Evolutionary conservation across 108 stramenopile genomes (phyloP), one percentile per base, ranked within the genome.

Genomic region (Heterococcus sp.): DNA sequence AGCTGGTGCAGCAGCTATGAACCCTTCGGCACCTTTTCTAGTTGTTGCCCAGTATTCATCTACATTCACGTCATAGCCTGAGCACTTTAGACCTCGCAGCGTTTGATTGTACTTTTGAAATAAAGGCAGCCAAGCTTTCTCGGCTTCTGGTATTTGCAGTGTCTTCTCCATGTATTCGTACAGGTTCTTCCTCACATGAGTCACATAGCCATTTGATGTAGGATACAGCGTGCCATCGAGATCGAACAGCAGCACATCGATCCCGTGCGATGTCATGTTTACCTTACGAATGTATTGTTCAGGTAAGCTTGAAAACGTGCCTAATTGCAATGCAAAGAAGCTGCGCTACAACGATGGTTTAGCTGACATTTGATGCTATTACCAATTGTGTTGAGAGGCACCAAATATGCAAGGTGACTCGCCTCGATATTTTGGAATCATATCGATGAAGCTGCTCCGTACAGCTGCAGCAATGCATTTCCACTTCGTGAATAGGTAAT

Each of bases 181-280:
- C 69, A 81, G 26, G 36, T 81, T 81, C n/a, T 34, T 58, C 38
- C 79, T 71, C 69, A 76, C 65, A 28, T 84, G 75, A 14, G n/a
- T 32, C 3, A 35, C 39, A 66, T 84, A 84, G 1, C 83, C 83
- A 64, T 83, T 83, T 14, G 70, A 63, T 32, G 63, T 31, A 26
- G 83, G 70, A 63, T 84, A 84, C 31, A 84, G 75, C 29, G 83
- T 84, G 8, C 83, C 83, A 29, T 84, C 83, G 32, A 84, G 70
- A 28, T 84, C 83, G 68, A 84, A 84, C 27, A 84, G 37, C 33
- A 76, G 66, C 39, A n/a, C 40, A 21, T 58, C 46, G 46, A 8
- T 58, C 14, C 46, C 46, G 46, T 8, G 14, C 14, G 14, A 58
- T 58, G 14, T 58, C 14, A 58, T 8, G 21, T 8, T 21, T 58